These are phyloP conservation scores for Persicaria tinctoria DNA, from an alignment of 148 eudicot genomes.

Conservation along the genomic window DNA sequence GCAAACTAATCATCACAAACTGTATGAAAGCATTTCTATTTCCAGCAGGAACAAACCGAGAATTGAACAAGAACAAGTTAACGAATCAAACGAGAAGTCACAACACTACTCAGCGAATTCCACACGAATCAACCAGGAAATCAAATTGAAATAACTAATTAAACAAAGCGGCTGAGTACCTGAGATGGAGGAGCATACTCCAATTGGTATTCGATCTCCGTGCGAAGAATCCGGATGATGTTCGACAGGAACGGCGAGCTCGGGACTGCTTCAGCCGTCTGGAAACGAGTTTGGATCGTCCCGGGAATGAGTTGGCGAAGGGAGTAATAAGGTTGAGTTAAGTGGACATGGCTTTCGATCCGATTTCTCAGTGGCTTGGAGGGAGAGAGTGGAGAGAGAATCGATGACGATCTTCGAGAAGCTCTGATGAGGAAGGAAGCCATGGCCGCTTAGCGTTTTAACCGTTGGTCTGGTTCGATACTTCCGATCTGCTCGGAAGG, in stretches of 20 bases:
- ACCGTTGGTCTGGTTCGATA: not conserved
- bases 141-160: not conserved
- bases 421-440: conserved; percentile 23
- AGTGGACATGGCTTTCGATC: not conserved
- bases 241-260: conserved; percentile 37
- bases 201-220: conserved; percentile 31
- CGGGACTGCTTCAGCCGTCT: conserved; percentile 15
- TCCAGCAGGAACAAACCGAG: not conserved
- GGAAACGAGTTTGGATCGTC: conserved; percentile 13
- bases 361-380: conserved; percentile 9
- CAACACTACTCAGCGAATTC: not conserved
- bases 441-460: conserved; percentile 16
- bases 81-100: not conserved
- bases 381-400: conserved; percentile 17
- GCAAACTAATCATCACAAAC: not conserved
- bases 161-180: conserved; percentile 14
- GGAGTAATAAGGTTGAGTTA: not conserved
- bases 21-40: not conserved
- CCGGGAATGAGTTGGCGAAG: conserved; percentile 2
- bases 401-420: conserved; percentile 16
- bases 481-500: not conserved
- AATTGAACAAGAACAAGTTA: not conserved
- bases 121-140: not conserved
- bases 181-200: conserved; percentile 33
- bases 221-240: conserved; percentile 33